phyloP scores from a whole-genome alignment of 768 basidiomycete species.

The Amanita molliuscula region DNA sequence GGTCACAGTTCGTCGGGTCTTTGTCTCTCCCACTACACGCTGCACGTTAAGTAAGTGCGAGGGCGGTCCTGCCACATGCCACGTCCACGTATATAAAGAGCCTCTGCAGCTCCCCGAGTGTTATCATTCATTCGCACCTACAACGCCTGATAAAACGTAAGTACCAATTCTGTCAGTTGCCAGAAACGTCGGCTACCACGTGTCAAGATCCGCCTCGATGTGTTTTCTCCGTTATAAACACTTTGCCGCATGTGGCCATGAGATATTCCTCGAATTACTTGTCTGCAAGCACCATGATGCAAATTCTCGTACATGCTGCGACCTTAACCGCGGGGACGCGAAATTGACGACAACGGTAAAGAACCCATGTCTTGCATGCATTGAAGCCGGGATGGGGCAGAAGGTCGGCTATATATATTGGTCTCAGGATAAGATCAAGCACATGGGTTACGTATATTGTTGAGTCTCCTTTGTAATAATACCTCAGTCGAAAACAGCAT shows the following conservation, averaged over 20 bases:
- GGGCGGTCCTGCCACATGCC: not conserved
- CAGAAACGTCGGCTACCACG: not conserved
- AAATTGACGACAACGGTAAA: slow-evolving; percentile 1
- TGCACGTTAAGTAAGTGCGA: not conserved
- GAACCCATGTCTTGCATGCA: slow-evolving; percentile 3
- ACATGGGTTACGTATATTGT: not conserved
- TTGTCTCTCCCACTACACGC: not conserved
- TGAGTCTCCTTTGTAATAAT: not conserved
- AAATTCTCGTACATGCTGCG: slow-evolving; percentile 4
- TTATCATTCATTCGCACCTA: not conserved
- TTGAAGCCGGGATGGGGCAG: slow-evolving; percentile 3
- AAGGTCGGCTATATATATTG: slow-evolving; percentile 3
- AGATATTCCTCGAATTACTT: slow-evolving; percentile 4
- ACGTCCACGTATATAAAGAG: not conserved
- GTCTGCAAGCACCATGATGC: slow-evolving; percentile 4
- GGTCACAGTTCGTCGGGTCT: not conserved
- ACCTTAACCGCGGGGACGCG: not conserved
- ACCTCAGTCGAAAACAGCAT: not conserved
- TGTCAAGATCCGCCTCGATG: not conserved
- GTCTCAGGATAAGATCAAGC: not conserved
- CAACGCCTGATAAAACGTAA: not conserved
- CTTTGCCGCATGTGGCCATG: slow-evolving; percentile 4
- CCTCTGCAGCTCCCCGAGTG: not conserved
- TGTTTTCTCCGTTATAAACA: slow-evolving; percentile 7
- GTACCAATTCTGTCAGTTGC: not conserved